These are phyloP conservation scores for Gracilaria domingensis DNA, from an alignment of 23 red algal species.

Conservation along the genomic window DNA sequence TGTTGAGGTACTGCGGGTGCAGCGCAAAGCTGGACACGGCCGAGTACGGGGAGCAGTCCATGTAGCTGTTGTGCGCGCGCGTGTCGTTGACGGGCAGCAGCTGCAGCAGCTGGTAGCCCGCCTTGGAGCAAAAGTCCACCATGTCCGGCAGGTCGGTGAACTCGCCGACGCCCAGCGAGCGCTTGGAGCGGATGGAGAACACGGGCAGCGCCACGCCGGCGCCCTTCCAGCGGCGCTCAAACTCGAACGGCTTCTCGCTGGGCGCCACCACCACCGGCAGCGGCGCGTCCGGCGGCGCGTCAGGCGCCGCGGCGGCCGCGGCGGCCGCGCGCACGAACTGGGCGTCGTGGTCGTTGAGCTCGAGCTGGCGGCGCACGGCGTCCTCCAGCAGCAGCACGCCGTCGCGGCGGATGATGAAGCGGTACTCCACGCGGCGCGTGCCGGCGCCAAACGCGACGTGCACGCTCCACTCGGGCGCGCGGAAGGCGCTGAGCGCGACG, in stretches of 20 bases:
- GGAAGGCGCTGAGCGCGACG: constrained; percentile 37
- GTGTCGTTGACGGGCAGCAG: constrained; percentile 96
- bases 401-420: constrained; percentile 57
- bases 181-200: constrained; percentile 75
- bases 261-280: constrained; percentile 54
- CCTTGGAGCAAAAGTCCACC: constrained; percentile 82
- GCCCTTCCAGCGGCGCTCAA: constrained; percentile 75
- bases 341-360: constrained; percentile 23
- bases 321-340: background rate
- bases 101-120: constrained; percentile 88
- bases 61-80: constrained; percentile 47
- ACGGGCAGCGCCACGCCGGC: constrained; percentile 86
- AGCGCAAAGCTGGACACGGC: constrained; percentile 82
- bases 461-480: constrained; percentile 57
- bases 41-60: constrained; percentile 93
- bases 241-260: constrained; percentile 52
- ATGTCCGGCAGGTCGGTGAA: constrained; percentile 82
- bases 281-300: constrained; percentile 31
- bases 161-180: constrained; percentile 83
- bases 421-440: constrained; percentile 8
- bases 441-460: constrained; percentile 38
- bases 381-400: constrained; percentile 20
- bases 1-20: constrained; percentile 90
- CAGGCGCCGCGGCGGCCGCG: background rate
- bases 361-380: background rate